Evolutionary conservation across 352 stramenopile genomes (phyloP).

Genomic region (Globisporangium solare): DNA sequence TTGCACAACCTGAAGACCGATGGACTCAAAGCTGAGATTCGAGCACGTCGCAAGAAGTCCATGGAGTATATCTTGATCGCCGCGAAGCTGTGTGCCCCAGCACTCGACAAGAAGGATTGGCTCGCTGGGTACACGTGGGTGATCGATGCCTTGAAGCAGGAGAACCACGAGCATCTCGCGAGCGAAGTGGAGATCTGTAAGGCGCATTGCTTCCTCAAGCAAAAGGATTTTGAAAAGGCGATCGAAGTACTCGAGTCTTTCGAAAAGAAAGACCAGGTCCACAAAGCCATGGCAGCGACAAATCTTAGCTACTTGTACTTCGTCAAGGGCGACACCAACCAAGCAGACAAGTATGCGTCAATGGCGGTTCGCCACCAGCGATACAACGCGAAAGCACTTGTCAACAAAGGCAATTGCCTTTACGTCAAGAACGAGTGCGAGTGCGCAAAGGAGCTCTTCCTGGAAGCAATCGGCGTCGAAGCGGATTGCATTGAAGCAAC

Average conservation of each 20-base stretch:
- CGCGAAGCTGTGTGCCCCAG: constrained; percentile 90
- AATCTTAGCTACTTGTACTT: constrained; percentile 98
- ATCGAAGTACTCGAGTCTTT: constrained; percentile 94
- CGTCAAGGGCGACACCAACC: constrained; percentile 88
- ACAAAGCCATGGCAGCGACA: constrained; percentile 92
- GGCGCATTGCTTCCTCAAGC: constrained; percentile 86
- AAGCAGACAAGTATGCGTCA: constrained; percentile 90
- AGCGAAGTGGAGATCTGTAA: constrained; percentile 91
- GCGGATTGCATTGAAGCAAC: constrained; percentile 94
- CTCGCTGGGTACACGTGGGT: constrained; percentile 93
- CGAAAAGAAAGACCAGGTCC: constrained; percentile 92
- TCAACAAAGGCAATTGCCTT: constrained; percentile 97
- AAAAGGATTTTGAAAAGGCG: constrained; percentile 93
- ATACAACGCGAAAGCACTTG: constrained; percentile 96
- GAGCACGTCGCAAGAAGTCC: constrained; percentile 66
- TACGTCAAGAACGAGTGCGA: constrained; percentile 92
- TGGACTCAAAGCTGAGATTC: constrained; percentile 76
- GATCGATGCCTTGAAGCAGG: constrained; percentile 89
- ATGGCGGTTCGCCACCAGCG: constrained; percentile 91
- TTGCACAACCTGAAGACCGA: constrained; percentile 62
- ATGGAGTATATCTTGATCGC: constrained; percentile 93
- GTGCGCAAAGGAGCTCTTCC: constrained; percentile 92
- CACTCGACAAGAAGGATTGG: constrained; percentile 91
- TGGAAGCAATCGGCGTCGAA: constrained; percentile 94
- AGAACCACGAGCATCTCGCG: constrained; percentile 87